Percentiles rank a stretch among this genome's conserved stretches.
Conservation (phyloP, 2,329 filamentous ascomycete species). For the Colletotrichum truncatum region DNA sequence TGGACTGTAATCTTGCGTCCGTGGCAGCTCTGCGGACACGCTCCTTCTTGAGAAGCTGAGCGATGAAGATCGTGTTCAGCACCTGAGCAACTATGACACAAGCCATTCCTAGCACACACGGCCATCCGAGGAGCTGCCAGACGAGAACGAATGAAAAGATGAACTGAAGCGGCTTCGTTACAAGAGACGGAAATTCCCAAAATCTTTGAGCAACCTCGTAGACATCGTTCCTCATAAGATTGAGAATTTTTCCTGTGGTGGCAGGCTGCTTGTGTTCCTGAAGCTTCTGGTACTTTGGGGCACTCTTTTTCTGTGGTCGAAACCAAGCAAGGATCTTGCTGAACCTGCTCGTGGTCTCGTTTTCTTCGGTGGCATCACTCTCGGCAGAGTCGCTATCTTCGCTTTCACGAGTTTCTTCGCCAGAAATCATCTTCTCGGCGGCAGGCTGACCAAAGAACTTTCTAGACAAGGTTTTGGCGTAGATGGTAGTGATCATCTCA, state of each 20-base stretch:
- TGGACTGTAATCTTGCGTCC: constrained; percentile 81
- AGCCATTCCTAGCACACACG: constrained; percentile 77
- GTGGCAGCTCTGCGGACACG: constrained; percentile 76
- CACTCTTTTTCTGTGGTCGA: neutral
- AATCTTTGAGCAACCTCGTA: constrained; percentile 86
- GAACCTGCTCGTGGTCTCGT: neutral
- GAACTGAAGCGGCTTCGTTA: constrained; percentile 81
- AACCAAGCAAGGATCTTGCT: constrained; percentile 19
- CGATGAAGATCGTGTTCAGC: constrained; percentile 74
- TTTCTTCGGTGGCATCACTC: constrained; percentile 1
- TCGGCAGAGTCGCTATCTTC: constrained; percentile 29
- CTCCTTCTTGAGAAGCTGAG: constrained; percentile 74
- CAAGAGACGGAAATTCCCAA: constrained; percentile 84
- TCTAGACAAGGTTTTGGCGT: constrained; percentile 77
- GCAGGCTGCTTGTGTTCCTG: constrained; percentile 64
- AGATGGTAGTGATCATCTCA: constrained; percentile 86
- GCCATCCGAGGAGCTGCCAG: constrained; percentile 82
- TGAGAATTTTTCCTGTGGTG: constrained; percentile 90
- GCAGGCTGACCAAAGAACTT: constrained; percentile 59
- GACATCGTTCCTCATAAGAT: constrained; percentile 83
- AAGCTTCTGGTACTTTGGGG: constrained; percentile 32
- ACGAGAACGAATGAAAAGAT: constrained; percentile 78
- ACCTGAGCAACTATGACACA: constrained; percentile 75
- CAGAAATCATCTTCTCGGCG: constrained; percentile 31
- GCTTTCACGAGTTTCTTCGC: constrained; percentile 36